phyloP scores from a whole-genome alignment of 2,329 filamentous ascomycete genomes.

The Fusarium penzigii region DNA sequence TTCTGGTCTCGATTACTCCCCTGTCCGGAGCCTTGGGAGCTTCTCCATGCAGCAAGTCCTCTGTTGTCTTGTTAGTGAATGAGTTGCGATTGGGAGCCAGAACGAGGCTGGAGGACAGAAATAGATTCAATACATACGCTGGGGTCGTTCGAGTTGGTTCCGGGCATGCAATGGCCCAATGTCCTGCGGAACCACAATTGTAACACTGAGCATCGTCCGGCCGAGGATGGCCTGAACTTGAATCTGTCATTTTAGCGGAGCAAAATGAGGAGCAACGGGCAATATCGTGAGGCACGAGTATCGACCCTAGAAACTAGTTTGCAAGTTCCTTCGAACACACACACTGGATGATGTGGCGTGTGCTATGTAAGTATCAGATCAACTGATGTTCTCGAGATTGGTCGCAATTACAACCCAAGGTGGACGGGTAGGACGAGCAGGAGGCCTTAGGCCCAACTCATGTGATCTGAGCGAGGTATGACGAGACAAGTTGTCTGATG shows the following conservation, averaged over 20 bases:
- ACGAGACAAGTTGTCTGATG: slow-evolving; percentile 10
- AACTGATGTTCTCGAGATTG: background rate
- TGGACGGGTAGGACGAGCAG: slow-evolving; percentile 10
- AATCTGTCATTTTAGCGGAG: slow-evolving; percentile 32
- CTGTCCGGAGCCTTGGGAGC: slow-evolving; percentile 29
- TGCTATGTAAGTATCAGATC: background rate
- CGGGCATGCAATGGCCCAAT: slow-evolving; percentile 56
- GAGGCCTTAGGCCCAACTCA: slow-evolving; percentile 15
- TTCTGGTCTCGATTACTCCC: slow-evolving; percentile 31
- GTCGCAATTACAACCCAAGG: background rate
- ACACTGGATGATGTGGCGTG: no score
- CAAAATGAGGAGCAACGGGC: no score
- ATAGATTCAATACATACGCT: slow-evolving; percentile 44
- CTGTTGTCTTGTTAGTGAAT: slow-evolving; percentile 23
- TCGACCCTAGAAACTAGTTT: no score
- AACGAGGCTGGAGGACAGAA: background rate
- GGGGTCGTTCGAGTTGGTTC: slow-evolving; percentile 49
- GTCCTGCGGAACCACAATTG: slow-evolving; percentile 53
- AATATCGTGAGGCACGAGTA: no score
- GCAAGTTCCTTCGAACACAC: no score
- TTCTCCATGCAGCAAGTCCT: slow-evolving; percentile 40
- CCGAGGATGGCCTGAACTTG: slow-evolving; percentile 32
- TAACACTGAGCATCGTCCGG: slow-evolving; percentile 48
- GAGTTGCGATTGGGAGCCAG: slow-evolving; percentile 1
- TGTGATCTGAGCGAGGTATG: slow-evolving; percentile 22